These are phyloP conservation scores for Chaetomium sp. DNA, from an alignment of 2,329 filamentous ascomycete genomes.

Conservation along the genomic window DNA sequence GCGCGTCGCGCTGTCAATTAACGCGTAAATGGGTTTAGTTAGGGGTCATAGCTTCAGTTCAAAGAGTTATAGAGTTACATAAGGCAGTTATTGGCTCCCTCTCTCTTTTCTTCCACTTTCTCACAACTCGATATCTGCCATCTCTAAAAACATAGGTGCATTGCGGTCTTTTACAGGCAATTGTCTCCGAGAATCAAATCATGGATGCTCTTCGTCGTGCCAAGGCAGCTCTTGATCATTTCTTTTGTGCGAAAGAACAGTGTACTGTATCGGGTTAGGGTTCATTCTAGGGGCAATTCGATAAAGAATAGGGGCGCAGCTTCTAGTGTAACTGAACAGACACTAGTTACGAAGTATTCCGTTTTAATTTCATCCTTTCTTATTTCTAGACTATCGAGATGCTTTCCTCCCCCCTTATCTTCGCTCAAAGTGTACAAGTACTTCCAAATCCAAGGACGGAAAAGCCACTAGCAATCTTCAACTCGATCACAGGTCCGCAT, in stretches of 20 bases:
- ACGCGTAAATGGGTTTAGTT: slow-evolving; percentile 33
- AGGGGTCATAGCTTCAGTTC: neutral
- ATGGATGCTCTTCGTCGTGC: neutral
- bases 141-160: neutral
- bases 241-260: neutral
- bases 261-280: neutral
- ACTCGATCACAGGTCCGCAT: neutral
- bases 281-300: neutral
- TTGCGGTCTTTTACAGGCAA: neutral
- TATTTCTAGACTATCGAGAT: neutral
- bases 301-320: neutral
- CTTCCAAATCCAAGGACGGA: neutral
- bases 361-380: neutral
- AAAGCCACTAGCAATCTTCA: neutral
- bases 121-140: neutral
- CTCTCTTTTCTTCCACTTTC: neutral
- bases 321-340: neutral
- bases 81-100: neutral
- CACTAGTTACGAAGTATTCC: neutral
- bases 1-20: slow-evolving; percentile 32
- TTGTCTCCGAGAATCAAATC: neutral
- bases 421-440: neutral
- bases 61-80: neutral
- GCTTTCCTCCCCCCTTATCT: neutral
- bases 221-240: neutral